Base-by-base conservation (phyloP, 1,139 yeast genomes). In the Saccharomyces hybrid region DNA sequence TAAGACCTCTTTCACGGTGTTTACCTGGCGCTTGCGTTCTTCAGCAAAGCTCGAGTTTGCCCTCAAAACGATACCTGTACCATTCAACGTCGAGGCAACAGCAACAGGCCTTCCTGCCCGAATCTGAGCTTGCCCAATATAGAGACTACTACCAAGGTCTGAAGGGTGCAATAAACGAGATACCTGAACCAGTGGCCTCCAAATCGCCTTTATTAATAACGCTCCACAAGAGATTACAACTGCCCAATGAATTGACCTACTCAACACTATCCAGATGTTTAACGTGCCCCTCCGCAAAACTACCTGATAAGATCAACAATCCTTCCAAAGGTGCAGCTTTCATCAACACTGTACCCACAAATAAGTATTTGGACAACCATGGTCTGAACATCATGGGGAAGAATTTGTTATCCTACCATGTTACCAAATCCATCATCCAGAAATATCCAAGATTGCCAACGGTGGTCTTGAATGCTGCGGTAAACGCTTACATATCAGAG, bases 361-460 rank as follows among this genome's bases (percentile, higher is more conserved):
- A 73, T 48, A 79, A 82, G 34, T 77, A 78, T 59, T 85, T 83
- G 46, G 87, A 87, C 71, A 91, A 91, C 70, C 78, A 77, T 57
- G 95, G 95, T n/a, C 78, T 91, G 69, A 81, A 86, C 57, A 79
- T 82, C 16, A 83, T 91, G 66, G 99, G 99, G 54, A 82, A 84
- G 66, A 82, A 85, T 57, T 74, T 93, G 53, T 74, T 93, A 58
- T 81, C 86, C 29, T 89, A 84, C 70, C 86, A 88, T 66, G 85
- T 84, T 2, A 78, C 87, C 34, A 96, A 89, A 69, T 73, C 86
- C 64, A 76, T 91, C 57, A 75, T 89, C 65, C 72, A 84, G 52
- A 81, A 79, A 60, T 89, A 89, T 70, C 99, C 99, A 51, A 81
- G 99, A 68, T 78, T 95, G 58, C 98, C 99, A 31, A 79, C 86